Evolutionary conservation across 495 filamentous ascomycete species (phyloP).

Genomic region (Ramalina intermedia): DNA sequence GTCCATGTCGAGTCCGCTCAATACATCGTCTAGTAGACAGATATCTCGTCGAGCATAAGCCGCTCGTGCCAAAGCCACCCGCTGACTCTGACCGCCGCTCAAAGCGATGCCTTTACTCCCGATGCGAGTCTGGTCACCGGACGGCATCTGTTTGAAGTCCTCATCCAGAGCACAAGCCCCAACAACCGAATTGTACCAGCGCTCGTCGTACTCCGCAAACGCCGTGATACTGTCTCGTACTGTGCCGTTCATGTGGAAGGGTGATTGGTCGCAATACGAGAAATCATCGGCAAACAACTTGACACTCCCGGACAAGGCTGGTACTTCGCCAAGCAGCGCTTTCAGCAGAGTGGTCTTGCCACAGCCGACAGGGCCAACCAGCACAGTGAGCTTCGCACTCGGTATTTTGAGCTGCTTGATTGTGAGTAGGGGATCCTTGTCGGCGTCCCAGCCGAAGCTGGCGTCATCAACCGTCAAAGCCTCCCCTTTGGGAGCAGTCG

Average conservation of each 20-base stretch:
- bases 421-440: slow-evolving; percentile 29
- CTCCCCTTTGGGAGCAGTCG: not conserved
- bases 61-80: slow-evolving; percentile 44
- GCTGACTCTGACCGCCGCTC: slow-evolving; percentile 53
- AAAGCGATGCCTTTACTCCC: slow-evolving; percentile 51
- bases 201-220: slow-evolving; percentile 36
- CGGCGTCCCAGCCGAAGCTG: slow-evolving; percentile 36
- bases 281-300: slow-evolving; percentile 24
- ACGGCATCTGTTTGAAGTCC: slow-evolving; percentile 40
- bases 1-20: slow-evolving; percentile 44
- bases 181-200: slow-evolving; percentile 48
- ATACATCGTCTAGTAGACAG: slow-evolving; percentile 42
- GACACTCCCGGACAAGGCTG: slow-evolving; percentile 27
- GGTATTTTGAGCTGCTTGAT: slow-evolving; percentile 27
- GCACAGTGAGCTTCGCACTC: slow-evolving; percentile 31
- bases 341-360: slow-evolving; percentile 48
- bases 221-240: slow-evolving; percentile 44
- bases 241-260: slow-evolving; percentile 43
- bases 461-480: slow-evolving; percentile 23
- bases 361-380: slow-evolving; percentile 45
- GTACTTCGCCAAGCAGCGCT: slow-evolving; percentile 41
- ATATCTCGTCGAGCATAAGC: slow-evolving; percentile 41
- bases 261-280: slow-evolving; percentile 38
- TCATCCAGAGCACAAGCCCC: slow-evolving; percentile 45
- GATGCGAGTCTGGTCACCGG: slow-evolving; percentile 42